phyloP scores from a whole-genome alignment of 257 asterid genomes.

The Nicotiana tabacum region DNA sequence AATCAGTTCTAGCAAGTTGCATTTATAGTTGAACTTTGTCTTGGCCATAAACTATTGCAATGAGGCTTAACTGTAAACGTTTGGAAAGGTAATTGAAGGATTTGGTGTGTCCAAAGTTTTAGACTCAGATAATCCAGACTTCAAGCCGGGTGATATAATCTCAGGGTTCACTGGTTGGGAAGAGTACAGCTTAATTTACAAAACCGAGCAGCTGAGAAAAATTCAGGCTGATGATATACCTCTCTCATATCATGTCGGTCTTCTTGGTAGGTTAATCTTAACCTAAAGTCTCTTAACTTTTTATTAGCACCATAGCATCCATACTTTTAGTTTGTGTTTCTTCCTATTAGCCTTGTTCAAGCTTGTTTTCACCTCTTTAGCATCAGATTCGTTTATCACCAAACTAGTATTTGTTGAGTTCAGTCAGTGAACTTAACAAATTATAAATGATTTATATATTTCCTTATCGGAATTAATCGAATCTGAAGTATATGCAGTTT shows the following conservation, averaged over 20 bases:
- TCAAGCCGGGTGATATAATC: slow-evolving; percentile 67
- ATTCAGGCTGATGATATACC: slow-evolving; percentile 53
- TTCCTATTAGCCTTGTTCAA: background rate
- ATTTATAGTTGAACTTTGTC: background rate
- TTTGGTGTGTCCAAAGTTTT: slow-evolving; percentile 75
- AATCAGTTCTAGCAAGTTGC: background rate
- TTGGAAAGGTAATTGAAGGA: slow-evolving; percentile 66
- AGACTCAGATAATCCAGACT: slow-evolving; percentile 63
- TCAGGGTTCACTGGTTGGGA: slow-evolving; percentile 92
- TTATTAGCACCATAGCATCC: background rate
- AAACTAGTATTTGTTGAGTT: background rate
- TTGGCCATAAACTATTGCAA: background rate
- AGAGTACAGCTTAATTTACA: slow-evolving; percentile 66
- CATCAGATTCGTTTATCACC: background rate
- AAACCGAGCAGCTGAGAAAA: slow-evolving; percentile 54
- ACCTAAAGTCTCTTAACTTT: background rate
- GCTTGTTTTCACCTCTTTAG: background rate
- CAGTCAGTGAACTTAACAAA: background rate
- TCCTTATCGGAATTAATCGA: background rate
- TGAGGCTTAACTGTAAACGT: background rate
- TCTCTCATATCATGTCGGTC: slow-evolving; percentile 69
- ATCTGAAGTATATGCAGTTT: background rate
- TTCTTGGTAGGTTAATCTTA: slow-evolving; percentile 48
- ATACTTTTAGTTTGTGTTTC: background rate
- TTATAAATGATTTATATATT: background rate